Conservation (phyloP, 2,329 filamentous ascomycete genomes). For the Berkeleyomyces basicola region DNA sequence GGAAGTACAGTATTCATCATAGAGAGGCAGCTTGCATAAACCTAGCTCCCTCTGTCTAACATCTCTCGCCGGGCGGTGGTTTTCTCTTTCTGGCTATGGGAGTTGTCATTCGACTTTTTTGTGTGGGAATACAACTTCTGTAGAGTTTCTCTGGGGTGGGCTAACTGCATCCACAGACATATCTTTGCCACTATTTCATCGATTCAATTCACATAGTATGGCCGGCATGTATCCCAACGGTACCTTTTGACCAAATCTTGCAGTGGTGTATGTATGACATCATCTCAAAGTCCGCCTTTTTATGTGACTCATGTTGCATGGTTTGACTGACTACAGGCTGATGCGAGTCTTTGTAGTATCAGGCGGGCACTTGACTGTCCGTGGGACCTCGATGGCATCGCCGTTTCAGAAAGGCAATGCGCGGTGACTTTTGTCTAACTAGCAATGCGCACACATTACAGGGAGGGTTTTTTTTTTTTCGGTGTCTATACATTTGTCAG, state of each 20-base stretch:
- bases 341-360: too few species aligned
- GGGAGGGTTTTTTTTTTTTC: too few species aligned
- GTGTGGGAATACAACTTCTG: too few species aligned
- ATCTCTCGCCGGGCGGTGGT: not conserved
- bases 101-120: too few species aligned
- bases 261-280: not conserved
- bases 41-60: not conserved
- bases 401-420: too few species aligned
- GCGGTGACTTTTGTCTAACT: too few species aligned
- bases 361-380: too few species aligned
- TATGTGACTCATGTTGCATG: not conserved
- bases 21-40: constrained; percentile 19
- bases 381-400: too few species aligned
- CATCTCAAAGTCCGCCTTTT: not conserved
- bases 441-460: too few species aligned
- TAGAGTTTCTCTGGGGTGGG: too few species aligned
- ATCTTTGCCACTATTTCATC: not conserved
- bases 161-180: not conserved
- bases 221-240: not conserved
- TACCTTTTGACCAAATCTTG: not conserved
- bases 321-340: not conserved
- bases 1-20: constrained; percentile 71
- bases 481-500: too few species aligned
- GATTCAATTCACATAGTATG: not conserved
- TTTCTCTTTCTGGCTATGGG: not conserved